A percentile compares a stretch with the other conserved stretches of the same genome.
phyloP scores from a whole-genome alignment of 352 stramenopile genomes.

The Pythium grandisporangium region DNA sequence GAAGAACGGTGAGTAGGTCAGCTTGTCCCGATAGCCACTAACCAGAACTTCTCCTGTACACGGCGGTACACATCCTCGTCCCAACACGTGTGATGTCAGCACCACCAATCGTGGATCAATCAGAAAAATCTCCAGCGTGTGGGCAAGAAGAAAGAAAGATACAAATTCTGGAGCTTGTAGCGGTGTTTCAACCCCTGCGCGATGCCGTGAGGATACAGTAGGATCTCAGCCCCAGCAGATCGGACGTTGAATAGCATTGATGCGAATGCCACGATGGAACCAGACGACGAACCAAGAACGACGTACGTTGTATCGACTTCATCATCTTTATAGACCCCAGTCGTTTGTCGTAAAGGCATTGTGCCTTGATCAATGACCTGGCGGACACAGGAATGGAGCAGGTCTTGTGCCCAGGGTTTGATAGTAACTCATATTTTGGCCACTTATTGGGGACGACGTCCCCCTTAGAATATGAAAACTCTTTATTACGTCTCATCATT shows the following conservation, averaged over 20 bases:
- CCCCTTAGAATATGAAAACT: too few relatives aligned
- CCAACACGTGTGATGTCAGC: slow-evolving; percentile 60
- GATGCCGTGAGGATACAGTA: slow-evolving; percentile 25
- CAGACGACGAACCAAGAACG: slow-evolving; percentile 47
- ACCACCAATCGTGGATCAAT: slow-evolving; percentile 19
- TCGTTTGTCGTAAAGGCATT: background rate
- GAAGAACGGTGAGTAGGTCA: slow-evolving; percentile 19
- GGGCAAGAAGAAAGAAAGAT: slow-evolving; percentile 21
- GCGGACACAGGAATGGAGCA: background rate
- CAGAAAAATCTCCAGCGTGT: slow-evolving; percentile 31
- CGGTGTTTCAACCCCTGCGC: slow-evolving; percentile 8
- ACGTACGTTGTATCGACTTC: background rate
- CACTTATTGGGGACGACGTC: too few relatives aligned
- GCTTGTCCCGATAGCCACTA: slow-evolving; percentile 37
- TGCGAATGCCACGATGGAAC: slow-evolving; percentile 43
- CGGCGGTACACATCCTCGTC: slow-evolving; percentile 21
- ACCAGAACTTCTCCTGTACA: slow-evolving; percentile 37
- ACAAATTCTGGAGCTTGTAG: slow-evolving; percentile 4
- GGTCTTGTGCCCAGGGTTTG: background rate
- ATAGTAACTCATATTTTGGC: background rate
- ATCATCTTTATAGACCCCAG: background rate
- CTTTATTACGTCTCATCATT: too few relatives aligned
- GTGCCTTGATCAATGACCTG: background rate
- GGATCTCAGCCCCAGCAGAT: slow-evolving; percentile 36
- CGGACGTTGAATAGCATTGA: slow-evolving; percentile 17